These are phyloP conservation scores for Jamesozyma hellenica DNA, from an alignment of 805 yeast species.

Conservation along the genomic window DNA sequence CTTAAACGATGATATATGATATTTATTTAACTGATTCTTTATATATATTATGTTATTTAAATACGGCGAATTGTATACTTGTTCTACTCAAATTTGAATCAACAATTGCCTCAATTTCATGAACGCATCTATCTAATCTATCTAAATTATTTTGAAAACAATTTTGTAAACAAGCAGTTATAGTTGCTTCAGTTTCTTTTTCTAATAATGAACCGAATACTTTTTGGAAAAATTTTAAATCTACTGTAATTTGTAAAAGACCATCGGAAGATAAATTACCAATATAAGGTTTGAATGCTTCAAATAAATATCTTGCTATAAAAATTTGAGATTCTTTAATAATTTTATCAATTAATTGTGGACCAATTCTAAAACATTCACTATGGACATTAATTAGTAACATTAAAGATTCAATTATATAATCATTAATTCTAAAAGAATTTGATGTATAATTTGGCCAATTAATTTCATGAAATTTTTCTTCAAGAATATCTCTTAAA, in stretches of 20 bases:
- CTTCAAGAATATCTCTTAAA: slow-evolving; percentile 32
- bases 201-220: slow-evolving; percentile 22
- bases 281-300: slow-evolving; percentile 34
- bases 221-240: slow-evolving; percentile 41
- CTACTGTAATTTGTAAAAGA: slow-evolving; percentile 42
- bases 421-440: slow-evolving; percentile 35
- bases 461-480: slow-evolving; percentile 33
- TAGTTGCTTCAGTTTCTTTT: slow-evolving; percentile 24
- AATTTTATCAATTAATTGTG: slow-evolving; percentile 36
- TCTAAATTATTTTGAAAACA: slow-evolving; percentile 25
- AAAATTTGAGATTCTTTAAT: slow-evolving; percentile 36
- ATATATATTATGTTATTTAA: no score
- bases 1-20: no score
- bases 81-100: slow-evolving; percentile 24
- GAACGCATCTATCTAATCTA: slow-evolving; percentile 18
- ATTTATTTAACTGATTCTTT: no score
- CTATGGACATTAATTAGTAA: slow-evolving; percentile 43
- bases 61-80: slow-evolving; percentile 27
- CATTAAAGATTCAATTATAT: slow-evolving; percentile 40
- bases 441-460: slow-evolving; percentile 33
- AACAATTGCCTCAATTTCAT: slow-evolving; percentile 25
- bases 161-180: slow-evolving; percentile 25
- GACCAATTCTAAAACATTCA: slow-evolving; percentile 39
- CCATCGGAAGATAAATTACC: slow-evolving; percentile 40
- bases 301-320: slow-evolving; percentile 29